A percentile compares a stretch with the other conserved stretches of the same genome.
phyloP scores from a whole-genome alignment of 164 flowering plant species.

The Platanus orientalis region DNA sequence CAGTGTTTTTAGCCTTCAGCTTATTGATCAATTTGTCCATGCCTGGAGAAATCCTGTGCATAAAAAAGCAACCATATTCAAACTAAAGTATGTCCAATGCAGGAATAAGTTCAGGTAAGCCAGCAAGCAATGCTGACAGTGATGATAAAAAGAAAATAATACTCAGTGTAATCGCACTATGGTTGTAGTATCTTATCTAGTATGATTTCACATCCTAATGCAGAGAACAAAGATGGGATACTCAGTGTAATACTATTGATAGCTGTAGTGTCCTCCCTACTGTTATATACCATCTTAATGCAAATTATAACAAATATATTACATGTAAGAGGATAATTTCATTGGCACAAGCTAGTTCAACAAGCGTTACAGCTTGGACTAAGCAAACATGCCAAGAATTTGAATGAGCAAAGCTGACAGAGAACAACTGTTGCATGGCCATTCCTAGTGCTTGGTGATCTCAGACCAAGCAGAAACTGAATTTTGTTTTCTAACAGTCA shows the following conservation, averaged over 20 bases:
- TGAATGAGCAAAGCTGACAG: neutral
- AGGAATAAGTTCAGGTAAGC: neutral
- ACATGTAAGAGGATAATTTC: neutral
- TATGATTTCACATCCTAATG: no score
- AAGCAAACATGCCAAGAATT: neutral
- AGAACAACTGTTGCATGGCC: neutral
- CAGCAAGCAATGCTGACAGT: neutral
- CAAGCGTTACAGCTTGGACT: neutral
- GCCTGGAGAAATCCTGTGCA: conserved; percentile 81
- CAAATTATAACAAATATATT: neutral
- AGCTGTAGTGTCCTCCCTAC: no score
- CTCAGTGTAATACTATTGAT: no score
- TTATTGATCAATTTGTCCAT: conserved; percentile 71
- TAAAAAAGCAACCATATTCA: conserved; percentile 11
- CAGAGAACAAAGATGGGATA: no score
- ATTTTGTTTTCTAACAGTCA: neutral
- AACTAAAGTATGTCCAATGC: neutral
- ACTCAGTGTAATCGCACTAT: neutral
- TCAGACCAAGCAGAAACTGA: neutral
- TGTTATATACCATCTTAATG: neutral
- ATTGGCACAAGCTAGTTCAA: neutral
- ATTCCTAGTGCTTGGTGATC: neutral
- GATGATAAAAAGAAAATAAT: neutral
- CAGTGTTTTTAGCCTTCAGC: conserved; percentile 52
- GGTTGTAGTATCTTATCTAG: neutral